Percentiles rank a stretch among this genome's conserved stretches.
Conservation (phyloP, 1,139 yeast genomes). For the Nadsonia commutata region DNA sequence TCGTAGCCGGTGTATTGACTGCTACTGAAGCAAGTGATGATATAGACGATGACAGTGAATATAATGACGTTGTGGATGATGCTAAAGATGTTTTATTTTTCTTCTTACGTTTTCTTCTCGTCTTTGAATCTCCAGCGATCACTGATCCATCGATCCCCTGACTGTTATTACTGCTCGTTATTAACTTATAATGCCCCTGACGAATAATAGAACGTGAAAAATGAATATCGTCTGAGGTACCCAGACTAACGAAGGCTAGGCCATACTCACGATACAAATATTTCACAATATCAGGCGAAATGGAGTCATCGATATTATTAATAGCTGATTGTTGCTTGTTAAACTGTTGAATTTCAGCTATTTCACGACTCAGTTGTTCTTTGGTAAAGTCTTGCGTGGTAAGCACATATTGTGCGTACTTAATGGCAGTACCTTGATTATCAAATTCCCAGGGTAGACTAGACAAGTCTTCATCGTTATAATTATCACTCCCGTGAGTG, state of each 20-base stretch:
- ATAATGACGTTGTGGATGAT: neutral
- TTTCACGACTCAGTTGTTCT: neutral
- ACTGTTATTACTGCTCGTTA: no score
- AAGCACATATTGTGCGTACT: neutral
- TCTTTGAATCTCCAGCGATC: no score
- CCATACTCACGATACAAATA: neutral
- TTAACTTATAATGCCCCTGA: no score
- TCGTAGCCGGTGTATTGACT: neutral
- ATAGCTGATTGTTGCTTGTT: neutral
- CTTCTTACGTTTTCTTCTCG: no score
- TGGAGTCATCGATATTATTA: neutral
- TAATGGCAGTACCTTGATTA: neutral
- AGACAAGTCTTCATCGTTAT: neutral
- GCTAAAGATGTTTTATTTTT: no score
- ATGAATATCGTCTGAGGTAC: no score
- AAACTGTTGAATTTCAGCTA: neutral
- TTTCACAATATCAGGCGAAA: neutral
- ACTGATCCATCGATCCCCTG: no score
- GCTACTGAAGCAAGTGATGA: neutral
- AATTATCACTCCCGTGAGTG: neutral
- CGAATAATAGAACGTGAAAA: no score
- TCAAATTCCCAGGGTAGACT: neutral
- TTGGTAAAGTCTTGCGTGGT: neutral
- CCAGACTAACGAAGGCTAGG: no score
- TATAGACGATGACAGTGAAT: neutral